Evolutionary conservation across 2,329 filamentous ascomycete species (phyloP), one percentile per base, ranked within the genome.

Genomic region (Orbilia blumenaviensis): DNA sequence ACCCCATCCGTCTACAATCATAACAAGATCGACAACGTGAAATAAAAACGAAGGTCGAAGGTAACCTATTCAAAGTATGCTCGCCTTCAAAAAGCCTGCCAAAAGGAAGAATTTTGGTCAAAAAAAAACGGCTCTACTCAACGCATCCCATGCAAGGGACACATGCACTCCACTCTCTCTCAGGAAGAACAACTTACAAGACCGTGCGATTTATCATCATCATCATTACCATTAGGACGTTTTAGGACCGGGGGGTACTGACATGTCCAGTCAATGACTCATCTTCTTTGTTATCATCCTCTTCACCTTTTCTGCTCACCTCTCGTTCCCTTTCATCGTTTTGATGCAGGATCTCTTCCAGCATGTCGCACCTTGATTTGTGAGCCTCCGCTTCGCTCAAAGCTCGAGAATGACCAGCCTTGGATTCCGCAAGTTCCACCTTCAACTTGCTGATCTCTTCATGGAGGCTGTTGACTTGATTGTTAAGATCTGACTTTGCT

Each of bases 261-360:
- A 77, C 73, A 77, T 77, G 73, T 41, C 73, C 73, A 66, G 66
- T 66, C 61, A 77, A 67, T 71, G 73, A 77, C 73, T 77, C 64
- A 77, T 56, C 73, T 71, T 77, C 73, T 72, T 67, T 58, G 52
- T 58, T 72, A 52, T 77, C 73, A 58, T 77, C 73, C 27, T 77
- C 66, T 58, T 74, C 69, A 18, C 71, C 73, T 42, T 76, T 76
- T 54, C 60, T 72, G 73, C 73, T 77, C 73, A 67, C 73, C 67
- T 77, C 73, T 66, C 48, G 32, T 18, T 50, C 69, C n/a, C 63
- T 72, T 29, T 60, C 56, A 18, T 77, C 73, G 38, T 72, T 72
- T 18, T 60, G 56, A 38, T 66, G 66, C 9, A 77, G 21, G 16
- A 77, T 77, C n/a, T 77, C 60, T 9, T 77, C 73, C 50, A 72